These are phyloP conservation scores for Fusarium compactum DNA, from an alignment of 2,329 filamentous ascomycete genomes.

Conservation along the genomic window DNA sequence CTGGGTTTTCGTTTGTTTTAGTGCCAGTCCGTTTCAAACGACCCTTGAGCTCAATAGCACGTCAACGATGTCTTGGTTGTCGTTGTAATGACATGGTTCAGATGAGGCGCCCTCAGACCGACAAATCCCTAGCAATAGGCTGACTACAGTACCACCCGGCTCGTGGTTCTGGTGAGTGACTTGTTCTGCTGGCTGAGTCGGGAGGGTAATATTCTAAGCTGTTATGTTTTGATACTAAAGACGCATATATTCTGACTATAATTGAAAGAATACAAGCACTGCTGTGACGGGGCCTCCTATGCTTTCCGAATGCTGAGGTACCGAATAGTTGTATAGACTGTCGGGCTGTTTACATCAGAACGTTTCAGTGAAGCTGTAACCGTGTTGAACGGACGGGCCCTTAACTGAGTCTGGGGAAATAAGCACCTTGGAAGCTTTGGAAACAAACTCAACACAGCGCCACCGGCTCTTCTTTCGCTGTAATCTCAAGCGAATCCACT, in stretches of 20 bases:
- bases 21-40: slow-evolving; percentile 27
- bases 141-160: slow-evolving; percentile 10
- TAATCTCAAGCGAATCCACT: slow-evolving; percentile 46
- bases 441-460: slow-evolving; percentile 38
- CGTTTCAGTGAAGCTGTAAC: slow-evolving; percentile 8
- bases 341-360: slow-evolving; percentile 13
- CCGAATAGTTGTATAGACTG: not conserved
- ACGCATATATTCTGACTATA: not conserved
- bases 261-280: not conserved
- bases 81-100: slow-evolving; percentile 16
- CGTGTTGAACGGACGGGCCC: not conserved
- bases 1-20: slow-evolving; percentile 28
- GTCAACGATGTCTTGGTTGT: slow-evolving; percentile 22
- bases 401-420: slow-evolving; percentile 34
- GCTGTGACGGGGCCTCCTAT: not conserved
- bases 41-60: slow-evolving; percentile 20
- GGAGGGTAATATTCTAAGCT: not conserved
- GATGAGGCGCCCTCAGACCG: not conserved
- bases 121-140: not conserved
- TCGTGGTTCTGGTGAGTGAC: slow-evolving; percentile 14
- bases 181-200: not conserved
- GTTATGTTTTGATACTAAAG: not conserved
- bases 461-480: slow-evolving; percentile 44
- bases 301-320: not conserved
- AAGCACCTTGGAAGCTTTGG: slow-evolving; percentile 18